Evolutionary conservation across 2,329 filamentous ascomycete genomes (phyloP).

Genomic region (Nemania diffusa): DNA sequence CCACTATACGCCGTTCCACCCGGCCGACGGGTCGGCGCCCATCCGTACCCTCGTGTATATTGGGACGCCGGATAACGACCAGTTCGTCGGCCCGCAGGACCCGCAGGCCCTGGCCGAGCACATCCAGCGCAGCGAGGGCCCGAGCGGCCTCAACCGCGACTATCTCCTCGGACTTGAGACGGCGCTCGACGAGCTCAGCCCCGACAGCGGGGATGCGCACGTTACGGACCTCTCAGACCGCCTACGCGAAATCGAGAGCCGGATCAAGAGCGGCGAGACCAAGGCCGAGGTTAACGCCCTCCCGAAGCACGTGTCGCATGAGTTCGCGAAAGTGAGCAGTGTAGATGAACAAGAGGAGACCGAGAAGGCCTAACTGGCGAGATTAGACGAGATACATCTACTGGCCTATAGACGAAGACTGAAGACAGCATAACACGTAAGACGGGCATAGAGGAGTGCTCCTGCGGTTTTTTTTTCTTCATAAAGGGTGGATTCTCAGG

Average conservation of each 20-base stretch:
- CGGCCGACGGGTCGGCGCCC: conserved; percentile 53
- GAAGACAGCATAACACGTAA: conserved; percentile 7
- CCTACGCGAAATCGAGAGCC: conserved; percentile 70
- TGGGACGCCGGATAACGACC: conserved; percentile 89
- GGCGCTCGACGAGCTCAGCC: conserved; percentile 76
- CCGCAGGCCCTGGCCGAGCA: conserved; percentile 80
- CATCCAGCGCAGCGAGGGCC: conserved; percentile 79
- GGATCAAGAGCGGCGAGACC: conserved; percentile 10
- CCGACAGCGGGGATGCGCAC: conserved; percentile 84
- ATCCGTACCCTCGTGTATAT: conserved; percentile 84
- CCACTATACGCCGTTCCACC: conserved; percentile 87
- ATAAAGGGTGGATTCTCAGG: background rate
- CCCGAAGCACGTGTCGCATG: conserved; percentile 42
- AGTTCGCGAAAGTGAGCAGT: conserved; percentile 58
- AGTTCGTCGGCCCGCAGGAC: conserved; percentile 88
- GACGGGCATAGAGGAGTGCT: background rate
- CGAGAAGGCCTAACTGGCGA: conserved; percentile 43
- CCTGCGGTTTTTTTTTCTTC: background rate
- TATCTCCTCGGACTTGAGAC: conserved; percentile 85
- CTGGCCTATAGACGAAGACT: conserved; percentile 12
- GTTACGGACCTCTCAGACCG: conserved; percentile 82
- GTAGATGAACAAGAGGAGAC: conserved; percentile 69
- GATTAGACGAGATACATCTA: conserved; percentile 11
- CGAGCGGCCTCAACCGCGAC: conserved; percentile 89
- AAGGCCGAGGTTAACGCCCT: background rate